Evolutionary conservation across 768 basidiomycete genomes (phyloP), one percentile per base, ranked within the genome.

Genomic region (Mycena floridula): DNA sequence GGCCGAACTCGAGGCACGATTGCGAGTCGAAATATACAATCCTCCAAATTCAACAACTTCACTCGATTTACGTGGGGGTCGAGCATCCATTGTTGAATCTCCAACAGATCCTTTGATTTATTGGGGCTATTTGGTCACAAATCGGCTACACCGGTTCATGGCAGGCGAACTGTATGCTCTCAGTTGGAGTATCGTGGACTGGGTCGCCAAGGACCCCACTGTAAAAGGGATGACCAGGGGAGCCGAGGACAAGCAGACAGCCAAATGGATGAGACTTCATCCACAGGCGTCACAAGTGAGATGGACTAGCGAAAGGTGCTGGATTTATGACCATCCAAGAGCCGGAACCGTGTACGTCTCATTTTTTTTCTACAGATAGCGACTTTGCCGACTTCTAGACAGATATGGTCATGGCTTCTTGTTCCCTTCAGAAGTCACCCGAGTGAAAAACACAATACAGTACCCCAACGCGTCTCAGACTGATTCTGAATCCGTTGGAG

Each of bases 321-420:
- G 91, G 89, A 90, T 99, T 52, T 97, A 99, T 63, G 94, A 99
- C 59, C 95, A 97, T 64, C 95, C 95, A 2, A 84, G 91, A 40
- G 82, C 89, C 13, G 86, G 89, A 39, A 96, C 94, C 16, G 93
- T 95, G 82, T 93, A 70, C 57, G 88, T 72, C 23, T 21, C 30
- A 22, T 24, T 43, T 23, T 30, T 37, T 24, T 43, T 45, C 37
- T 16, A 26, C 20, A 48, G 25, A 25, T 27, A 20, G 20, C 39
- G 52, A 38, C 44, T 43, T 35, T 44, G 39, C 40, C 47, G 38
- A 39, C 18, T n/a, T 50, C 21, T 15, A 43, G 45, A 8, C 55
- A 91, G 89, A 9, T 95, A 97, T 59, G 81, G 91, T 6, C 95
- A 96, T 63, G 95, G 95, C 0, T 98, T 89, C 70, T 62, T 97